phyloP scores from a whole-genome alignment of 768 basidiomycete species.

The Lactarius psammicola region DNA sequence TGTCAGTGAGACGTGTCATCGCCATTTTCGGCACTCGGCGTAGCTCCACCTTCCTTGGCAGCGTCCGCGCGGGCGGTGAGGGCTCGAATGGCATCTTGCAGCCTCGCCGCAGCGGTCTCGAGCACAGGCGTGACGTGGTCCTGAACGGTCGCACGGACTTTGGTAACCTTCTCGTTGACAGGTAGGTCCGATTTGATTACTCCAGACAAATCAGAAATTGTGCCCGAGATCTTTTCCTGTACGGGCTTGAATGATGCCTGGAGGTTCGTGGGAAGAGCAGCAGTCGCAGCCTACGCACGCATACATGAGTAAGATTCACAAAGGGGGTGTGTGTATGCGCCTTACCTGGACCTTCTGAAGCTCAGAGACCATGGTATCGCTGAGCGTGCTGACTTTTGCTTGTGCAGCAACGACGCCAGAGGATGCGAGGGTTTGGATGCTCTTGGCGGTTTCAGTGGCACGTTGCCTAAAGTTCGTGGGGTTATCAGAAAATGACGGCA shows the following conservation, averaged over 20 bases:
- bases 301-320: not conserved
- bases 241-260: constrained; percentile 60
- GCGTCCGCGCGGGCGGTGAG: constrained; percentile 28
- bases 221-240: constrained; percentile 52
- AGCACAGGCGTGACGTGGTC: constrained; percentile 61
- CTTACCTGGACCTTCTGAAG: constrained; percentile 56
- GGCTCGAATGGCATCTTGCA: constrained; percentile 36
- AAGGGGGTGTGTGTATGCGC: not conserved
- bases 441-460: constrained; percentile 64
- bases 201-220: constrained; percentile 51
- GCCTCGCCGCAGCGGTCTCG: constrained; percentile 39
- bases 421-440: constrained; percentile 58
- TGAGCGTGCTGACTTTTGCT: constrained; percentile 55
- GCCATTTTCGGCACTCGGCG: constrained; percentile 22
- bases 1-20: constrained; percentile 25
- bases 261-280: constrained; percentile 49
- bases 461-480: constrained; percentile 49
- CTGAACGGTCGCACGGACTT: constrained; percentile 56
- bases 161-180: constrained; percentile 59
- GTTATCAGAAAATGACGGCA: constrained; percentile 7
- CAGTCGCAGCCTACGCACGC: constrained; percentile 48
- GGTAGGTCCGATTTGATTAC: constrained; percentile 58
- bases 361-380: constrained; percentile 64
- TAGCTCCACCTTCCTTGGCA: constrained; percentile 24
- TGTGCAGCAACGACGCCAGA: constrained; percentile 56